These are phyloP conservation scores for Asterophora parasitica DNA, from an alignment of 768 basidiomycete species.

Conservation along the genomic window DNA sequence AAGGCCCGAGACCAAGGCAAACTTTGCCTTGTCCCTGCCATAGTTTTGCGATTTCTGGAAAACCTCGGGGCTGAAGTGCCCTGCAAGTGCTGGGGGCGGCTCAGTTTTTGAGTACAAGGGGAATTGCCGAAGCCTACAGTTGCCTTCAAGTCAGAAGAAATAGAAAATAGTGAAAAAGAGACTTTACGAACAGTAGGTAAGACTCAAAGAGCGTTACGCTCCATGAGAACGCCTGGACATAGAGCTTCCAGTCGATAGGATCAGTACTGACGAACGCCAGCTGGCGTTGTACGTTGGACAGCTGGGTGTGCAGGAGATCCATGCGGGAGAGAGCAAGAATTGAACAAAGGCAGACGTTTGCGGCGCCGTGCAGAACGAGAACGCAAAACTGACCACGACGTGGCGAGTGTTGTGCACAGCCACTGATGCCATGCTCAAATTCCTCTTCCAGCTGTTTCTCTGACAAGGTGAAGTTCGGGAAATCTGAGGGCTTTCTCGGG, in stretches of 20 bases:
- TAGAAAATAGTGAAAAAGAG: conserved; percentile 3
- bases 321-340: conserved; percentile 25
- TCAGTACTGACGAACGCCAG: conserved; percentile 72
- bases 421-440: conserved; percentile 10
- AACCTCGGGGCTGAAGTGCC: conserved; percentile 61
- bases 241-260: conserved; percentile 74
- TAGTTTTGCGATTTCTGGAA: conserved; percentile 92
- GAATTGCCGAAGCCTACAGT: conserved; percentile 63
- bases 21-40: conserved; percentile 86
- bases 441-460: too few species aligned
- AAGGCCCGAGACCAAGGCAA: conserved; percentile 67
- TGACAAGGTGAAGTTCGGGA: too few species aligned
- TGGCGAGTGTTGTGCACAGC: conserved; percentile 15
- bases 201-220: conserved; percentile 79
- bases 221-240: conserved; percentile 79
- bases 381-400: conserved; percentile 9
- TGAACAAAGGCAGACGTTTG: not conserved
- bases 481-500: too few species aligned
- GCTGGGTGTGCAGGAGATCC: conserved; percentile 59
- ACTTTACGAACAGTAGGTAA: conserved; percentile 73
- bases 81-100: conserved; percentile 66
- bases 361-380: not conserved
- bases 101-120: conserved; percentile 73
- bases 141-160: conserved; percentile 1
- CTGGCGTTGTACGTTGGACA: conserved; percentile 51